phyloP scores from a whole-genome alignment of 179 eudicot species.

The Patellifolia procumbens region DNA sequence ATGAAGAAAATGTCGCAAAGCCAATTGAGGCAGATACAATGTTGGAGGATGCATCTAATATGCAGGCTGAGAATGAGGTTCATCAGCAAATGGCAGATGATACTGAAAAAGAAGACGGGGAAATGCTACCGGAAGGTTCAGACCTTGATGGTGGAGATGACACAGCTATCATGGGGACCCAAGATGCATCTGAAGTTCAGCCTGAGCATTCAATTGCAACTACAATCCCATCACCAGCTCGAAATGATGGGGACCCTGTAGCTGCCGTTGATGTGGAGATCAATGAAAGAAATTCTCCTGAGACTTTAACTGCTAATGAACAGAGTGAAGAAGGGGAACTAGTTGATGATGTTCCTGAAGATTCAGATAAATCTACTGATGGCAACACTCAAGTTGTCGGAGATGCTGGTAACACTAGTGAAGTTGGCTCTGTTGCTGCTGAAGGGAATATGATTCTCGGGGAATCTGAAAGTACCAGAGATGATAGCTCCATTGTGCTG shows the following conservation, averaged over 20 bases:
- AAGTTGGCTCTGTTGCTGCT: conserved; percentile 30
- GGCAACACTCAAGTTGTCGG: conserved; percentile 39
- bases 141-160: conserved; percentile 54
- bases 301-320: conserved; percentile 45
- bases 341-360: conserved; percentile 46
- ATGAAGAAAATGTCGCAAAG: conserved; percentile 47
- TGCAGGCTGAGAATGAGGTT: conserved; percentile 46
- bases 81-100: conserved; percentile 40
- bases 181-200: conserved; percentile 46
- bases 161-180: conserved; percentile 31
- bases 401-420: conserved; percentile 49
- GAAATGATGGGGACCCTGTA: conserved; percentile 36
- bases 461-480: conserved; percentile 36
- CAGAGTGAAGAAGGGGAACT: conserved; percentile 59
- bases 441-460: conserved; percentile 28
- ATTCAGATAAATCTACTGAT: conserved; percentile 42
- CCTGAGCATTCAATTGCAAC: conserved; percentile 37
- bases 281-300: conserved; percentile 48
- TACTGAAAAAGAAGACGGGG: conserved; percentile 83
- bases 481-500: conserved; percentile 37
- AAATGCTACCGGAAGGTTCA: conserved; percentile 51
- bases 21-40: conserved; percentile 37
- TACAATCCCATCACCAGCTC: conserved; percentile 48
- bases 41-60: conserved; percentile 40
- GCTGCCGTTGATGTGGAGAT: conserved; percentile 33